These are phyloP conservation scores for Elsinoe australis DNA, from an alignment of 2,329 filamentous ascomycete genomes.

Conservation along the genomic window DNA sequence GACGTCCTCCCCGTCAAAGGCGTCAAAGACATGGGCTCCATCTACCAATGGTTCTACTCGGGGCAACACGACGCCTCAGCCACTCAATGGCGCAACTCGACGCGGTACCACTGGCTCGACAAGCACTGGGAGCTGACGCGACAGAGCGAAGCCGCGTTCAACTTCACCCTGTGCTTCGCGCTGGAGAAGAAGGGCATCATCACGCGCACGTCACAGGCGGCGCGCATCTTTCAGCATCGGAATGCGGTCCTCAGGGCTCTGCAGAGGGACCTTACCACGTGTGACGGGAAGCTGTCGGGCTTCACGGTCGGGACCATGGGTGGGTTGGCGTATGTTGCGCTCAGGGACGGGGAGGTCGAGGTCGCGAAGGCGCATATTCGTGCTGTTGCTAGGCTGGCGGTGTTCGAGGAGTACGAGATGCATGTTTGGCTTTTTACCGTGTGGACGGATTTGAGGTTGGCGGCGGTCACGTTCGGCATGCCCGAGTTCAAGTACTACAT, in stretches of 20 bases:
- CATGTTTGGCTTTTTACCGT: slow-evolving; percentile 7
- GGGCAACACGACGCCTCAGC: neutral
- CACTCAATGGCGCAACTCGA: slow-evolving; percentile 2
- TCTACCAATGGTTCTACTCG: slow-evolving; percentile 11
- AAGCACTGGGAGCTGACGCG: slow-evolving; percentile 12
- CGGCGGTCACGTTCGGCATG: neutral
- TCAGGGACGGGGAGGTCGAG: slow-evolving; percentile 3
- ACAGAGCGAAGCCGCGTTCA: slow-evolving; percentile 3
- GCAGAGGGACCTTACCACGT: neutral
- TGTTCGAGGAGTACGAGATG: slow-evolving; percentile 5
- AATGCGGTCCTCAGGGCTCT: neutral
- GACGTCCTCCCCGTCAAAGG: slow-evolving; percentile 4
- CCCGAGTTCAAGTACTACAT: slow-evolving; percentile 7
- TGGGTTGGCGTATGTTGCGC: slow-evolving; percentile 2
- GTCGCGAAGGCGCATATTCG: neutral
- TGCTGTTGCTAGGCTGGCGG: neutral
- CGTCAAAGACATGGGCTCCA: neutral
- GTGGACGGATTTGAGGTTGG: slow-evolving; percentile 1
- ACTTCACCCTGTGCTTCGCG: slow-evolving; percentile 5
- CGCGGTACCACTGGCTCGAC: slow-evolving; percentile 13
- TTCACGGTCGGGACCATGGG: neutral
- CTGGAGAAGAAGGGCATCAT: slow-evolving; percentile 6
- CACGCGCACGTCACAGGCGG: neutral
- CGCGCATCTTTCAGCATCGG: slow-evolving; percentile 5
- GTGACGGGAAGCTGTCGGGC: neutral